These are phyloP conservation scores for Huntiella bhutanensis DNA, from an alignment of 2,329 filamentous ascomycete species.

Conservation along the genomic window DNA sequence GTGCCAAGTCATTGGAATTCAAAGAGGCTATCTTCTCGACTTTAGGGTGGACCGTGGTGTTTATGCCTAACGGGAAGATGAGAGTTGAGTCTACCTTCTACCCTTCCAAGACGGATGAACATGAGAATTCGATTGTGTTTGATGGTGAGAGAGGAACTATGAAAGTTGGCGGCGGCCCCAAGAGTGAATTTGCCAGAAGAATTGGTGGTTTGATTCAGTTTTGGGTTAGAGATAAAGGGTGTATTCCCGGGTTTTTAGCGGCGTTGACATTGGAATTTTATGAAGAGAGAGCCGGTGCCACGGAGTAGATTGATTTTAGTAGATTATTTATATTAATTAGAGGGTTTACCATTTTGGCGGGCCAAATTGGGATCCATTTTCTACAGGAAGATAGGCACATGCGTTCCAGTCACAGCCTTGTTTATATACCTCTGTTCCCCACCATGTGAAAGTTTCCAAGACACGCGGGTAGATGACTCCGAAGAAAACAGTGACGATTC, in stretches of 20 bases:
- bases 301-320: constrained; percentile 3
- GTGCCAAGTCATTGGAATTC: constrained; percentile 79
- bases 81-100: constrained; percentile 75
- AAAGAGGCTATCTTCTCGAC: constrained; percentile 85
- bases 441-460: constrained; percentile 61
- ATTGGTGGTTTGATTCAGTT: constrained; percentile 80
- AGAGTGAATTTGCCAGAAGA: constrained; percentile 67
- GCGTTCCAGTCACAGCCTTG: constrained; percentile 72
- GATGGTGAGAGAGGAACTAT: constrained; percentile 90
- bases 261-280: constrained; percentile 87
- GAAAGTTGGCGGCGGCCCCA: constrained; percentile 86
- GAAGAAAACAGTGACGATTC: constrained; percentile 70
- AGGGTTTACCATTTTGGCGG: constrained; percentile 34
- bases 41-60: constrained; percentile 85
- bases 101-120: constrained; percentile 46
- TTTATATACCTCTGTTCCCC: constrained; percentile 76
- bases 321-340: not conserved
- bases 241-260: constrained; percentile 82
- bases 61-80: constrained; percentile 93
- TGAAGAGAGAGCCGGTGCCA: constrained; percentile 37
- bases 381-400: constrained; percentile 48
- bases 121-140: constrained; percentile 62
- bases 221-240: constrained; percentile 86
- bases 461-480: constrained; percentile 65
- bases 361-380: constrained; percentile 46